Base-by-base conservation (phyloP, 805 yeast species). In the Candida sphagnicola region DNA sequence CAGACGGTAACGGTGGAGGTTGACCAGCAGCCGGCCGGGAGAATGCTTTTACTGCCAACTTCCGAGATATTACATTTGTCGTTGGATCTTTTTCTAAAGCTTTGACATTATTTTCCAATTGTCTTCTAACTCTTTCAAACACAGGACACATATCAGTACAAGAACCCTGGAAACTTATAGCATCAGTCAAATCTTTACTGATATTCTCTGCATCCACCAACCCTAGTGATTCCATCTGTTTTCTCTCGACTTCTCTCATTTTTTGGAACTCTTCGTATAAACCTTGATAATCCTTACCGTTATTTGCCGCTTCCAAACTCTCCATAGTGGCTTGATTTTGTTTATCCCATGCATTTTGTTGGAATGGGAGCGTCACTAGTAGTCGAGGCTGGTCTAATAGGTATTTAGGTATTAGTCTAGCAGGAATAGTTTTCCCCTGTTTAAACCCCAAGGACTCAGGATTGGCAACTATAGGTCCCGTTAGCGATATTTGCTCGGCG, bases 11-110 rank as follows among this genome's bases (percentile, higher is more conserved):
- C 2, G 98, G 95, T 2, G 97, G 98, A 1, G 96, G 95, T 50
- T 93, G 96, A 5, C 98, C 99, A 0, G 98, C 97, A 13, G 95
- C 96, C 0, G 99, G 97, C 50, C 99, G 72, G 16, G 95, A 85
- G 56, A 93, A 93, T 1, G 96, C 95, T 61, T 93, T 93, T 5
- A 93, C 76, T 0, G 97, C 96, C 32, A 70, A 65, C 0, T 53
- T 53, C 19, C 75, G 57, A 0, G 86, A 72, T 4, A 88, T 82
- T 44, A 65, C 72, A 2, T 78, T 70, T 0, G 65, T 64, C 1
- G 43, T 42, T 2, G 80, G 76, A 43, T 83, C 88, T 46, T 72
- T 81, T 61, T 93, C 99, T 49, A 82, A 72, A 8, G 74, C 69
- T 41, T 85, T 82, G 26, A 89, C 93, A 49, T 90, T 90, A 51